These are phyloP conservation scores for Atkinsonella texensis DNA, from an alignment of 2,329 filamentous ascomycete species.

Conservation along the genomic window DNA sequence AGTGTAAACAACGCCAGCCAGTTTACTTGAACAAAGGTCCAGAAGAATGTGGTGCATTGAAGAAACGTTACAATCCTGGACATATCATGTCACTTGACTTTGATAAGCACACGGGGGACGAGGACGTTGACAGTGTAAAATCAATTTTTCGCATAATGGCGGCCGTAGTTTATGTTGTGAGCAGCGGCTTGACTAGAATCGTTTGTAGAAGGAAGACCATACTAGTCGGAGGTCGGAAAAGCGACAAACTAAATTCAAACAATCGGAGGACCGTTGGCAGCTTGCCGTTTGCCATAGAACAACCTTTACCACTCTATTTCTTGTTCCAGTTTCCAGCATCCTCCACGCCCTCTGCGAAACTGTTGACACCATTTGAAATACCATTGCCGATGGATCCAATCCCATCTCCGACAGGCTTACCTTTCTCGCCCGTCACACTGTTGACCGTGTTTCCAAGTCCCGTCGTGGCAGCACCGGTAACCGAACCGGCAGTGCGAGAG, in stretches of 20 bases:
- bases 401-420: slow-evolving; percentile 43
- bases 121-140: no score
- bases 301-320: slow-evolving; percentile 4
- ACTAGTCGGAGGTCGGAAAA: background rate
- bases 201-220: background rate
- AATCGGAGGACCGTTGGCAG: background rate
- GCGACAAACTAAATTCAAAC: no score
- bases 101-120: no score
- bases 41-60: no score
- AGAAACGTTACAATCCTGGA: background rate
- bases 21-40: background rate
- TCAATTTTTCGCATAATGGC: no score
- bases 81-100: background rate
- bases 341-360: slow-evolving; percentile 41
- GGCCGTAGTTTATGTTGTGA: background rate
- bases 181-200: background rate
- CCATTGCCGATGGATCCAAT: slow-evolving; percentile 40
- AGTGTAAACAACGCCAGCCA: slow-evolving; percentile 35
- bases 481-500: slow-evolving; percentile 26
- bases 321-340: slow-evolving; percentile 46
- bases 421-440: slow-evolving; percentile 39
- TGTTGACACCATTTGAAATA: slow-evolving; percentile 36
- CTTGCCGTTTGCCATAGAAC: background rate
- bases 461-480: slow-evolving; percentile 39
- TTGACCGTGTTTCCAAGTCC: slow-evolving; percentile 45